Base-by-base conservation (phyloP, 345 rosid species). In the Populus simonii region DNA sequence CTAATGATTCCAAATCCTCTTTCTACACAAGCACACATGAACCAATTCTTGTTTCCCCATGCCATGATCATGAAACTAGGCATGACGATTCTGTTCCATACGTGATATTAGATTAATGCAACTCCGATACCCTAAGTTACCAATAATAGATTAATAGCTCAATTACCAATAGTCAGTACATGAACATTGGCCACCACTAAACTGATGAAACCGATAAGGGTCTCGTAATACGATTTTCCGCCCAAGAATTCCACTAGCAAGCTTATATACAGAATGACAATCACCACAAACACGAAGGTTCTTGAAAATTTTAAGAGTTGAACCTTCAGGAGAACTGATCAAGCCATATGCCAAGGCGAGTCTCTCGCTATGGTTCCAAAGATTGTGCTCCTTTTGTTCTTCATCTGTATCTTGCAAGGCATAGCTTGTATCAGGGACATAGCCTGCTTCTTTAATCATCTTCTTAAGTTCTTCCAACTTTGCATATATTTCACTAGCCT, bases 341-440 rank as follows among this genome's bases (percentile, higher is more conserved):
- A 92, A 81, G 31, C 87, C 86, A 62, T 86, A 94, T 51, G 94
- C 93, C 72, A 94, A 96, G 18, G 98, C 98, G 1, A 94, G 90
- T 86, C 95, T 89, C 85, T 92, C 97, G 45, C 97, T 91, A 70
- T 93, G 97, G 77, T 88, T 90, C 98, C 97, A 91, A 51, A 92
- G 93, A 81, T 89, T 89, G 31, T 91, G 94, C 73, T 92, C 98
- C 81, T 91, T 94, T 62, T 93, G 96, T 81, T 94, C 98, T 79
- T 91, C 98, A 79, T 94, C 94, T 38, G 94, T 92, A 75, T 94
- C 98, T 68, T 92, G 98, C 86, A 92, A 84, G 27, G 93, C 89
- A 69, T 82, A 82, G 87, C 93, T 90, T 23, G 93, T 94, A 73
- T 94, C 93, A 20, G 97, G 87, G 29, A 92, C 82, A 77, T 90